Conservation (phyloP, 768 basidiomycete genomes). For the Tubosaeta brunneosetosa region DNA sequence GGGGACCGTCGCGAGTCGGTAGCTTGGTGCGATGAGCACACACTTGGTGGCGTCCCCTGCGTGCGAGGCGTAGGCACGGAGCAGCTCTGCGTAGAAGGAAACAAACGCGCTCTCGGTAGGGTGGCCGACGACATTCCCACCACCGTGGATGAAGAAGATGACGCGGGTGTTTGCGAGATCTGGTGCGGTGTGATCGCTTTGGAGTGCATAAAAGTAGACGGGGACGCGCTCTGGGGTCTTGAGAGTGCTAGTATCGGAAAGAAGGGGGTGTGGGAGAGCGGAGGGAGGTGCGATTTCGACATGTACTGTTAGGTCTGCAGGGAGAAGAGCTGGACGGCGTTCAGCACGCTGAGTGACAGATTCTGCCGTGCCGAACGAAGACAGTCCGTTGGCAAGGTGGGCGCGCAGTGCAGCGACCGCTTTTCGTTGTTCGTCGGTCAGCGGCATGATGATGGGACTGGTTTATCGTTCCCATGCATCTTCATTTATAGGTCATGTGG, state of each 20-base stretch:
- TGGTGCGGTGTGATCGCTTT: neutral
- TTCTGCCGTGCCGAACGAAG: neutral
- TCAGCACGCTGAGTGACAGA: neutral
- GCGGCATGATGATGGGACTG: neutral
- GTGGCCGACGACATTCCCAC: slow-evolving; percentile 15
- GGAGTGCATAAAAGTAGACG: slow-evolving; percentile 12
- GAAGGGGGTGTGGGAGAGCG: neutral
- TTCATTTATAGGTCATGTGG: neutral
- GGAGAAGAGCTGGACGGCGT: neutral
- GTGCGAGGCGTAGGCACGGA: slow-evolving; percentile 4
- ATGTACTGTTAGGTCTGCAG: neutral
- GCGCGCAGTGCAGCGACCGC: neutral
- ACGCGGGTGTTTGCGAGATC: slow-evolving; percentile 5
- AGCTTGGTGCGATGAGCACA: slow-evolving; percentile 20
- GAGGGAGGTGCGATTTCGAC: slow-evolving; percentile 2
- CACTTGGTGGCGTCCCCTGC: slow-evolving; percentile 1
- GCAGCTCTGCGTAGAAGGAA: slow-evolving; percentile 5
- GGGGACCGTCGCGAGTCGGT: slow-evolving; percentile 21
- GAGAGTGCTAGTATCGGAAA: neutral
- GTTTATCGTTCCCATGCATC: no score
- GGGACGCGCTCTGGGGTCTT: slow-evolving; percentile 2
- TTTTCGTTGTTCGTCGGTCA: neutral
- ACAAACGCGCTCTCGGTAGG: slow-evolving; percentile 8
- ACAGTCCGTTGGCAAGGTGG: neutral
- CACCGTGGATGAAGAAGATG: slow-evolving; percentile 25